Base-by-base conservation (phyloP, 768 basidiomycete genomes). In the Aureoboletus auriporus region DNA sequence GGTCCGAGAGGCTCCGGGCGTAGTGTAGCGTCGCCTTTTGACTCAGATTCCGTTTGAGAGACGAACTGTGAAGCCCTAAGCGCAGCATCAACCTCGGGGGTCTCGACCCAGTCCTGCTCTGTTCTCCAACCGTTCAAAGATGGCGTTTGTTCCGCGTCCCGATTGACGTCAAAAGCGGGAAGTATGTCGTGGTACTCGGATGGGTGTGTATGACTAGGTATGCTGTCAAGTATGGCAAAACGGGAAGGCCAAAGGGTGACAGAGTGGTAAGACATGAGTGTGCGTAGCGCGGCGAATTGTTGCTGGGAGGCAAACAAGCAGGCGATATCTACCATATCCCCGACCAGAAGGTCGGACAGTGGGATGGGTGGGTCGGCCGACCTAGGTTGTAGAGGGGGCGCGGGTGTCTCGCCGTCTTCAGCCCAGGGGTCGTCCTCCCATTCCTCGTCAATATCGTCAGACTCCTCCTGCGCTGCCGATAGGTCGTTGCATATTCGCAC, bases 141-240 rank as follows among this genome's bases (percentile, higher is more conserved):
- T 1, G 57, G 57, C 14, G 39, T 46, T 33, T 62, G 56, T 61
- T 89, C 86, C 23, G 53, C 48, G 41, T 78, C 75, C 8, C 62
- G 69, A 20, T 71, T 51, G 7, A 66, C 47, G 55, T 91, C 82
- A 50, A 82, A 72, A 0, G 71, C 66, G 29, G 90, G 90, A 16
- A 93, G 76, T 23, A 93, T 53, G 28, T 75, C 74, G 29, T 70
- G 71, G 62, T 78, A 89, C 17, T 75, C 70, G 1, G 76, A 72
- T 3, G 93, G 88, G 42, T 81, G 73, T 8, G 75, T 69, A 67
- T 91, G 82, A 56, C 82, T 79, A 29, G 95, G 92, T 47, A 96
- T 78, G 47, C 73, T 74, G 46, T 86, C 78, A 44, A 94, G 72
- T 42, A 97, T 77, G 28, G 65, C 57, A 59, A 87, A 75, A 17